Percentiles rank a stretch among this genome's conserved stretches.
Conservation (phyloP, 2,329 filamentous ascomycete species). For the Claviceps purpurea region DNA sequence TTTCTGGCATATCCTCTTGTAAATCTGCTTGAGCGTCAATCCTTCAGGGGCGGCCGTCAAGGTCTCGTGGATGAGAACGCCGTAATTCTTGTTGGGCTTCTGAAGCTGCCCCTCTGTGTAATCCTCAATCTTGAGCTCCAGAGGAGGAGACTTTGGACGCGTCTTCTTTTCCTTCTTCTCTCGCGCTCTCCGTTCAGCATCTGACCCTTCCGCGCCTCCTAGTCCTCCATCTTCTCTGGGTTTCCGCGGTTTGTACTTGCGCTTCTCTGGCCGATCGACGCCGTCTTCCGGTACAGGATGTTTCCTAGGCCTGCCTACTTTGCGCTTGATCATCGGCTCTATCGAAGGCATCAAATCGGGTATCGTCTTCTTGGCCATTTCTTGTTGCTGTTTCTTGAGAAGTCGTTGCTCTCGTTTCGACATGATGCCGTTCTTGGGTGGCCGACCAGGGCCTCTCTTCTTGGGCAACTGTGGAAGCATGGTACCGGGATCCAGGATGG, state of each 20-base stretch:
- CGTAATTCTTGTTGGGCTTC: slow-evolving; percentile 50
- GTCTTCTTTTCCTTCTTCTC: slow-evolving; percentile 49
- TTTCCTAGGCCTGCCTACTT: slow-evolving; percentile 52
- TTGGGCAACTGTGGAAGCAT: slow-evolving; percentile 37
- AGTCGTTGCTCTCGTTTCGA: slow-evolving; percentile 61
- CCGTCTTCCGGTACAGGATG: slow-evolving; percentile 46
- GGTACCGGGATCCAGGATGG: slow-evolving; percentile 19
- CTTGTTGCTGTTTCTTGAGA: slow-evolving; percentile 42
- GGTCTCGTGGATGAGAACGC: slow-evolving; percentile 46
- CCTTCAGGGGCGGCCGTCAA: slow-evolving; percentile 40
- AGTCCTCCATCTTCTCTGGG: slow-evolving; percentile 39
- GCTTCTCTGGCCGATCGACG: slow-evolving; percentile 43
- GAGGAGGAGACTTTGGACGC: slow-evolving; percentile 45
- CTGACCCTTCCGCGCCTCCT: slow-evolving; percentile 32
- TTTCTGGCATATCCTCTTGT: slow-evolving; percentile 44
- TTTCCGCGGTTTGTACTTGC: slow-evolving; percentile 52
- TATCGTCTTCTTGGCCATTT: slow-evolving; percentile 36
- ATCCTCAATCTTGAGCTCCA: slow-evolving; percentile 40
- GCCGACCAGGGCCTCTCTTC: slow-evolving; percentile 65
- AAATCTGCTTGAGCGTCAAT: slow-evolving; percentile 47
- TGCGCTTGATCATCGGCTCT: slow-evolving; percentile 45
- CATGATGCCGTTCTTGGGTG: slow-evolving; percentile 73
- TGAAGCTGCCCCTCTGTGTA: slow-evolving; percentile 45
- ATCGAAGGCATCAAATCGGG: slow-evolving; percentile 30
- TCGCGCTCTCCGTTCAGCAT: slow-evolving; percentile 40